Conservation (phyloP, 495 filamentous ascomycete species). For the Chaetomium fimeti region DNA sequence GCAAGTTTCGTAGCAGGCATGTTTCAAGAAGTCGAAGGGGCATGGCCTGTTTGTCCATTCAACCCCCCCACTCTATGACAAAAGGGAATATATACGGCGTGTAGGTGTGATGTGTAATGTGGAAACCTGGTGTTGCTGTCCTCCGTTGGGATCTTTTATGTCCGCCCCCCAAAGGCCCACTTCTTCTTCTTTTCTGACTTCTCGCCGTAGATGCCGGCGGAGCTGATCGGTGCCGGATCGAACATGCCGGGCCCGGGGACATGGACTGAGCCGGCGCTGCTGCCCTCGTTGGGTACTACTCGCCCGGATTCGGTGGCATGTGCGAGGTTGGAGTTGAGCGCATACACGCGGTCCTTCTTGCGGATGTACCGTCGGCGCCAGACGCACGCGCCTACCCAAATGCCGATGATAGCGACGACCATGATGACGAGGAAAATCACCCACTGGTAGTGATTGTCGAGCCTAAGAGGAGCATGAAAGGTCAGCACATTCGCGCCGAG, state of each 20-base stretch:
- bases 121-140: neutral
- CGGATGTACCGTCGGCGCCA: slow-evolving; percentile 52
- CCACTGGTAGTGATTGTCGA: slow-evolving; percentile 53
- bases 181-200: slow-evolving; percentile 45
- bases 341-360: slow-evolving; percentile 52
- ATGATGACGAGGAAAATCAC: slow-evolving; percentile 57
- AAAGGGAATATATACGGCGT: slow-evolving; percentile 15
- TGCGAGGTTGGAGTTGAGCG: slow-evolving; percentile 42
- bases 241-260: slow-evolving; percentile 37
- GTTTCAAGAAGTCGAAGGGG: neutral
- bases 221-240: slow-evolving; percentile 32
- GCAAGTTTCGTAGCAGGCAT: neutral
- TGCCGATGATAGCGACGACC: slow-evolving; percentile 50
- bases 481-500: neutral
- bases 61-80: neutral
- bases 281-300: slow-evolving; percentile 34
- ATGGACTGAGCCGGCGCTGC: slow-evolving; percentile 32
- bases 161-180: slow-evolving; percentile 41
- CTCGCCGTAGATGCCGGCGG: slow-evolving; percentile 32
- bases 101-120: neutral
- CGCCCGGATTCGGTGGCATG: slow-evolving; percentile 34
- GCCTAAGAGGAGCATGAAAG: slow-evolving; percentile 34
- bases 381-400: slow-evolving; percentile 55
- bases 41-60: neutral
- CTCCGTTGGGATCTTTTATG: slow-evolving; percentile 20